Base-by-base conservation (phyloP, 2,329 filamentous ascomycete genomes). In the Plectosphaerella cucumerina region DNA sequence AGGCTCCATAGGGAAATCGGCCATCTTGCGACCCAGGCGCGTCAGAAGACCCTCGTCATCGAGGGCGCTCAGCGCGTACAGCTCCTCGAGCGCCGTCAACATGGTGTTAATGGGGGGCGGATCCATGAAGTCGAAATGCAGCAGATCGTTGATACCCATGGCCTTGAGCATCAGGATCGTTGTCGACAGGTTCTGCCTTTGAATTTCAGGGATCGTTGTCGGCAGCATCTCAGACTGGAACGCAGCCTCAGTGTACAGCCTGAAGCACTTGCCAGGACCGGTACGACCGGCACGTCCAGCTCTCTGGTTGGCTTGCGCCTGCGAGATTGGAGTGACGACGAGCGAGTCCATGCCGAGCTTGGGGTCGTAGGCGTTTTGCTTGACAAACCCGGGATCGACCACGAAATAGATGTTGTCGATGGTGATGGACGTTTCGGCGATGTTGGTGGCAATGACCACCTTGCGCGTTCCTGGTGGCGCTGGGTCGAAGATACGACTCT, bases 121-220 rank as follows among this genome's bases (percentile, higher is more conserved):
- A 62, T 99, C 94, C 93, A 99, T 97, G 62, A 99, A 99, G 70
- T 97, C 93, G 62, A 99, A 99, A 64, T 96, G 91, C 12, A 99
- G 78, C 2, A 99, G 76, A 64, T 99, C 94, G 64, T 99, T 97
- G 69, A 99, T 97, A 3, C 95, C 94, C 91, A 99, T 97, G 0
- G 94, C 94, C 67, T 99, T 99, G 47, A 99, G 81, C 89, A 97
- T 96, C 44, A 99, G 79, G 67, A 99, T 97, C 0, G 93, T 97
- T 59, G 89, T 86, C 0, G 90, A 89, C 49, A 99, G 65, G 62
- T 99, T 99, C 66, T 97, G 90, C 1, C 94, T 81, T 65, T 99
- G 94, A 48, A 99, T 99, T 62, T 97, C 94, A 1, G 94, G 94
- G 26, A 97, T 95, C 0, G 91, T 92, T 0, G 92, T 97, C 0